Evolutionary conservation across 2,329 filamentous ascomycete species (phyloP).

Genomic region (Neocatenulostroma microsporum): DNA sequence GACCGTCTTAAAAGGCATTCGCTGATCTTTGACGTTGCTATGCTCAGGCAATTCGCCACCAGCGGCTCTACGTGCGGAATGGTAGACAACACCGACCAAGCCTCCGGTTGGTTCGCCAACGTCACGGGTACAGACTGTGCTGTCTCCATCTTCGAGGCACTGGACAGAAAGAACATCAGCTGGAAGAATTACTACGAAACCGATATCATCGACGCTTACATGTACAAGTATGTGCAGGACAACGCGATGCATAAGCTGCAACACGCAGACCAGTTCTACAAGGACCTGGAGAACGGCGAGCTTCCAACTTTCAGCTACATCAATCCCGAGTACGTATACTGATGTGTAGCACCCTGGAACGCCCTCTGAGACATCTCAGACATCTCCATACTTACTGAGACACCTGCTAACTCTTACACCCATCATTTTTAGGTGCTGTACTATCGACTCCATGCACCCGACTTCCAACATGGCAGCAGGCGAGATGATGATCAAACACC

Average conservation of each 20-base stretch:
- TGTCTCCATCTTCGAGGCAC: slow-evolving; percentile 32
- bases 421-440: too few relatives aligned
- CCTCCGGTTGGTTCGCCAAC: slow-evolving; percentile 26
- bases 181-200: slow-evolving; percentile 37
- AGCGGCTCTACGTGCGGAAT: slow-evolving; percentile 18
- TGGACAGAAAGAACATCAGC: slow-evolving; percentile 29
- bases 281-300: slow-evolving; percentile 18
- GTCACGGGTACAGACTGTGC: slow-evolving; percentile 27
- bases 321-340: slow-evolving; percentile 26
- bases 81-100: slow-evolving; percentile 19
- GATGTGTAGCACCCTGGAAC: too few relatives aligned
- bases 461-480: slow-evolving; percentile 33
- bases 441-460: slow-evolving; percentile 32
- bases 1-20: too few relatives aligned
- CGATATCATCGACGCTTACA: slow-evolving; percentile 29
- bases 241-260: slow-evolving; percentile 30
- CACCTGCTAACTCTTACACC: too few relatives aligned
- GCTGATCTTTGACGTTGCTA: too few relatives aligned
- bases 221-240: slow-evolving; percentile 35
- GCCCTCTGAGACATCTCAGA: too few relatives aligned
- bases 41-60: slow-evolving; percentile 35
- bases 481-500: slow-evolving; percentile 34
- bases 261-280: slow-evolving; percentile 19
- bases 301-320: slow-evolving; percentile 23
- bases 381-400: too few relatives aligned